A percentile compares a stretch with the other conserved stretches of the same genome.
Conservation (phyloP, 2,329 filamentous ascomycete species). For the Ophiostoma sp. region DNA sequence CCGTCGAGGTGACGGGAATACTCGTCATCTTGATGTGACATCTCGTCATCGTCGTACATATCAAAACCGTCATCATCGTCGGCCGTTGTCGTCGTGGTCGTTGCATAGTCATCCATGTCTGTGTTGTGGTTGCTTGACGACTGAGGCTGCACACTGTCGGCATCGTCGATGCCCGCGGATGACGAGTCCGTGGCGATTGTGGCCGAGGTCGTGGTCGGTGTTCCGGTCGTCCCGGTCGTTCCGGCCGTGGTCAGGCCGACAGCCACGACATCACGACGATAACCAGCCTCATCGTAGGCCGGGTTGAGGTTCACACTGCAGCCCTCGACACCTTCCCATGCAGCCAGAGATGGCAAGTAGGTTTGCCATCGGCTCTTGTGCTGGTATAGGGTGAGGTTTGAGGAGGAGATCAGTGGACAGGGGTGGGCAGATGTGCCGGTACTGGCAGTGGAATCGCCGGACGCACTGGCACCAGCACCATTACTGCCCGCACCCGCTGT, state of each 20-base stretch:
- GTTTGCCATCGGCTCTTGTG: slow-evolving; percentile 28
- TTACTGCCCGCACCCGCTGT: not conserved
- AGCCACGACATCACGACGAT: not conserved
- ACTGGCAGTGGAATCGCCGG: not conserved
- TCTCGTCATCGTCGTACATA: not conserved
- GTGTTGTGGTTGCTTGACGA: slow-evolving; percentile 19
- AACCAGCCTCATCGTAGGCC: slow-evolving; percentile 16
- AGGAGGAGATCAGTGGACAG: not conserved
- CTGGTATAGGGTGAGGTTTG: slow-evolving; percentile 26
- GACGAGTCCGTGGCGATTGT: not conserved
- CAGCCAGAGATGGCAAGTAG: slow-evolving; percentile 25
- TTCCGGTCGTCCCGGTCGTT: not conserved
- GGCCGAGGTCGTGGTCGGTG: not conserved
- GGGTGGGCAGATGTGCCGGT: not conserved
- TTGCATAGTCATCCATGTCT: slow-evolving; percentile 1
- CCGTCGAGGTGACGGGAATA: not conserved
- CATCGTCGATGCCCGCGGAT: not conserved
- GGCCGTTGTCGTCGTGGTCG: not conserved
- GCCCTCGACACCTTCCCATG: slow-evolving; percentile 27
- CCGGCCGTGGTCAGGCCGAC: not conserved
- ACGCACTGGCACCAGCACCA: not conserved
- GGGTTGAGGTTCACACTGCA: slow-evolving; percentile 24
- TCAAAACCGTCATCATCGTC: slow-evolving; percentile 1
- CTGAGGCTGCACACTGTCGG: slow-evolving; percentile 13
- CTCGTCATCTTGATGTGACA: not conserved